Conservation (phyloP, 2,329 filamentous ascomycete genomes). For the Exophiala aquamarina region DNA sequence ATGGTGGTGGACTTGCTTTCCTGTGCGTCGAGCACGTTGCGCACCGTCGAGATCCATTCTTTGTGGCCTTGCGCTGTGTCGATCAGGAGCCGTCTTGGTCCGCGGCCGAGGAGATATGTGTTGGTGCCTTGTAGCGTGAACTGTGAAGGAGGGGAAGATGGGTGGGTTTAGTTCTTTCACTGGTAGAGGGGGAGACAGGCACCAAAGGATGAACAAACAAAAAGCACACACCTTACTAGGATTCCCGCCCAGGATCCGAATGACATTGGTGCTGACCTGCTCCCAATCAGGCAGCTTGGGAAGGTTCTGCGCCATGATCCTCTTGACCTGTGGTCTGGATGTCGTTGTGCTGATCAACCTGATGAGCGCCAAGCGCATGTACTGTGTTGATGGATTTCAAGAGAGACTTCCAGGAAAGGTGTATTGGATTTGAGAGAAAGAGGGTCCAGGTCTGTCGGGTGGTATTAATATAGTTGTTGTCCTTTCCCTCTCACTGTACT, state of each 20-base stretch:
- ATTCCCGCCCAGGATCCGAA: slow-evolving; percentile 86
- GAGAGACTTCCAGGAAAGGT: not conserved
- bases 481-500: too few species aligned
- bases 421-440: too few species aligned
- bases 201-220: slow-evolving; percentile 10
- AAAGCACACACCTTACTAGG: slow-evolving; percentile 71
- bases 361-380: slow-evolving; percentile 1
- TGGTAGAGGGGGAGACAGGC: not conserved
- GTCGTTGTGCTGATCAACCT: not conserved
- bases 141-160: slow-evolving; percentile 32
- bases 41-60: slow-evolving; percentile 69
- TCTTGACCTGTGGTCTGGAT: slow-evolving; percentile 3
- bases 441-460: too few species aligned
- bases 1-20: slow-evolving; percentile 66
- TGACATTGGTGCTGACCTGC: slow-evolving; percentile 72
- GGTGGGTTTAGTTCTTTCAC: not conserved
- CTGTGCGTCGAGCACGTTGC: slow-evolving; percentile 53
- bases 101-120: slow-evolving; percentile 86
- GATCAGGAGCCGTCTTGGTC: slow-evolving; percentile 71
- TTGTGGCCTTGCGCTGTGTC: slow-evolving; percentile 84
- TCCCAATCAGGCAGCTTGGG: slow-evolving; percentile 70
- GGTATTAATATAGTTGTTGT: too few species aligned
- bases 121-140: slow-evolving; percentile 78
- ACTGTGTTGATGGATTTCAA: not conserved
- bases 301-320: slow-evolving; percentile 60